Evolutionary conservation across 805 yeast genomes (phyloP).

Genomic region (Saturnispora gosingensis): DNA sequence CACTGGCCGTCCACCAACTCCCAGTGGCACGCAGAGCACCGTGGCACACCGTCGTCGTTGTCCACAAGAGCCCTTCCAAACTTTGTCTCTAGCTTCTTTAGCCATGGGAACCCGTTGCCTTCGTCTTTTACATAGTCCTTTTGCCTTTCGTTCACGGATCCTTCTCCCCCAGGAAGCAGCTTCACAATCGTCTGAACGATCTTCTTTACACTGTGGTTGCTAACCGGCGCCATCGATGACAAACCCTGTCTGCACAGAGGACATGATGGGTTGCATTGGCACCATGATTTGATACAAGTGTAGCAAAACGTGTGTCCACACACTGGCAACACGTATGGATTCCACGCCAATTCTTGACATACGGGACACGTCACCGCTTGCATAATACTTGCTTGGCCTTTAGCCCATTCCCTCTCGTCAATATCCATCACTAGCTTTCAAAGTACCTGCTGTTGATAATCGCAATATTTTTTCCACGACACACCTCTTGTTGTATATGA

Average conservation of each 20-base stretch:
- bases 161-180: constrained; percentile 21
- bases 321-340: constrained; percentile 45
- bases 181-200: constrained; percentile 34
- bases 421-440: background rate
- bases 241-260: constrained; percentile 55
- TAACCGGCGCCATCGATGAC: constrained; percentile 35
- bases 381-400: background rate
- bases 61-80: constrained; percentile 47
- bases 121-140: constrained; percentile 34
- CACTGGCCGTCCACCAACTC: constrained; percentile 63
- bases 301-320: constrained; percentile 78
- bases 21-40: constrained; percentile 76
- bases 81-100: constrained; percentile 40
- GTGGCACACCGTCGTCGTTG: constrained; percentile 58
- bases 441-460: background rate
- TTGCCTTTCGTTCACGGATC: constrained; percentile 20
- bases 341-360: constrained; percentile 60
- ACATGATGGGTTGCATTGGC: constrained; percentile 47
- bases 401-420: background rate
- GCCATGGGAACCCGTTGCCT: constrained; percentile 28
- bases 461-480: background rate
- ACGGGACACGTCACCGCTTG: constrained; percentile 37
- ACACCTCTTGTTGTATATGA: background rate
- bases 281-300: constrained; percentile 56
- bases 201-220: constrained; percentile 45